A percentile compares a stretch with the other conserved stretches of the same genome.
Conservation (phyloP, 768 basidiomycete species). For the Leucogyrophana mollusca region DNA sequence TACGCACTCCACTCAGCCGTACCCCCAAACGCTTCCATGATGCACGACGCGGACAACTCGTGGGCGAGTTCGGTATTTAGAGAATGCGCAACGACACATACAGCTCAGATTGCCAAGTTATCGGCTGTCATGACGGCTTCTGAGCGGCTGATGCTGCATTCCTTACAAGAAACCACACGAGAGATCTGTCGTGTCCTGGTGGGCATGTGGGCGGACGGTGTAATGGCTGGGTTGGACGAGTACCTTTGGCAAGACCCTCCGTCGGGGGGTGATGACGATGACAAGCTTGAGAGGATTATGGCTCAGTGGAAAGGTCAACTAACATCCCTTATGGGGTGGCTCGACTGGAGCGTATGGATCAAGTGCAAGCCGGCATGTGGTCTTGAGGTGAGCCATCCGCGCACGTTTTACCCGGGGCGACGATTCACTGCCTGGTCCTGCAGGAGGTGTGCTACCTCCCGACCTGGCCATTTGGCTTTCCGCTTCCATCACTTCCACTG, state of each 20-base stretch:
- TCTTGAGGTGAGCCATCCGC: conserved; percentile 11
- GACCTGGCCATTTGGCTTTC: conserved; percentile 17
- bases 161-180: conserved; percentile 10
- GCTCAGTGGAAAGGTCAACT: conserved; percentile 9
- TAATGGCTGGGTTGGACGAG: conserved; percentile 9
- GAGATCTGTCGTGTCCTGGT: conserved; percentile 18
- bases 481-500: background rate
- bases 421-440: background rate
- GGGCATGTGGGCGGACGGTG: conserved; percentile 18
- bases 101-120: conserved; percentile 1
- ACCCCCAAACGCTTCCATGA: conserved; percentile 3
- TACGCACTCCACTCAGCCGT: conserved; percentile 11
- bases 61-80: conserved; percentile 11
- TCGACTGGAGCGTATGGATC: conserved; percentile 23
- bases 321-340: conserved; percentile 14
- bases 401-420: background rate
- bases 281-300: too few species aligned
- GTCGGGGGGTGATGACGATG: too few species aligned
- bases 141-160: conserved; percentile 9
- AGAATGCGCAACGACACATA: conserved; percentile 9
- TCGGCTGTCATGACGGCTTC: conserved; percentile 8
- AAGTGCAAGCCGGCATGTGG: conserved; percentile 16
- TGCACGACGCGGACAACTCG: background rate
- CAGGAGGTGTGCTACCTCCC: conserved; percentile 28
- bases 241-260: too few species aligned